These are phyloP conservation scores for Metschnikowia kofuensis DNA, from an alignment of 805 yeast species.

Conservation along the genomic window DNA sequence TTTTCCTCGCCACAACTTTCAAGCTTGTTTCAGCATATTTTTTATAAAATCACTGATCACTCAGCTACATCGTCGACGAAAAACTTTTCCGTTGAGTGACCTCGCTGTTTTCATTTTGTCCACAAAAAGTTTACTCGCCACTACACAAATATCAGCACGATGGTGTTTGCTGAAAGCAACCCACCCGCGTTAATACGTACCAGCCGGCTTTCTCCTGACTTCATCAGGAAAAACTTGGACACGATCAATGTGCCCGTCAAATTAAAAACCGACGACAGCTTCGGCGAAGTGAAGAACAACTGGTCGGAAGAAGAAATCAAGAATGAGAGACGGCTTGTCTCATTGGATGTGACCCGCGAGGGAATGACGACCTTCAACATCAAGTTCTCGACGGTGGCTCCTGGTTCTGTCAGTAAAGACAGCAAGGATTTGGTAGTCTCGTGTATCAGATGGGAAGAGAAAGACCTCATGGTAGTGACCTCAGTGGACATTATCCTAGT, in stretches of 20 bases:
- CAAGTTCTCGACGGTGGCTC: slow-evolving; percentile 18
- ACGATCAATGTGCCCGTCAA: slow-evolving; percentile 27
- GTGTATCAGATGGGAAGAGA: slow-evolving; percentile 57
- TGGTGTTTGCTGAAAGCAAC: neutral
- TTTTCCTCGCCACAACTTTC: neutral
- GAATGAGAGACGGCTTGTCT: slow-evolving; percentile 47
- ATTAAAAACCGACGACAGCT: slow-evolving; percentile 29
- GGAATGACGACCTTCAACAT: slow-evolving; percentile 11
- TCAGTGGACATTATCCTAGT: slow-evolving; percentile 61
- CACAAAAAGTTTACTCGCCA: neutral
- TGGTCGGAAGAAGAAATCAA: slow-evolving; percentile 48
- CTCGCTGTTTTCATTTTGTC: no score
- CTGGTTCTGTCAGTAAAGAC: slow-evolving; percentile 34
- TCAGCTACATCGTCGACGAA: no score
- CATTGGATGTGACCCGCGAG: slow-evolving; percentile 36
- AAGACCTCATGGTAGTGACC: slow-evolving; percentile 50
- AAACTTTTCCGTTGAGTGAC: no score
- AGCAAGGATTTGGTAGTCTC: slow-evolving; percentile 47
- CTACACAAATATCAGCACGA: neutral
- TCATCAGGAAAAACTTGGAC: slow-evolving; percentile 15
- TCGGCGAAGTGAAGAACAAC: slow-evolving; percentile 34
- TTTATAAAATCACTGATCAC: no score
- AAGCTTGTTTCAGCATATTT: neutral
- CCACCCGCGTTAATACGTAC: slow-evolving; percentile 14
- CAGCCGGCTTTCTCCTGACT: slow-evolving; percentile 17